Conservation (phyloP, 352 stramenopile species). For the Phytopythium vexans region DNA sequence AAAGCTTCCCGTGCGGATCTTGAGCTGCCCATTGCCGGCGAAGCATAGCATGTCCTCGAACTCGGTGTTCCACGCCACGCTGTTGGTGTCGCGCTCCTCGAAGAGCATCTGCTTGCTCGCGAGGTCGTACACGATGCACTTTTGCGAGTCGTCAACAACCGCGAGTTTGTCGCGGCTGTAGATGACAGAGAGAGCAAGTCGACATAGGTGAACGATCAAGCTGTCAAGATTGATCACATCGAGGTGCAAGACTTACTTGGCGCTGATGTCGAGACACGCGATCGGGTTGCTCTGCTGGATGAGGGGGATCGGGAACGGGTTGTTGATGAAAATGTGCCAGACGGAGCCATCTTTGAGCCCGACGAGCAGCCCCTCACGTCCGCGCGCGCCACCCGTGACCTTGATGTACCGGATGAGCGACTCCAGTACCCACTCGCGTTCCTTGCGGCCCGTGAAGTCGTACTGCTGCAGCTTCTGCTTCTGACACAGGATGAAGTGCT, state of each 20-base stretch:
- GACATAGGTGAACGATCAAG: background rate
- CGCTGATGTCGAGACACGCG: conserved; percentile 87
- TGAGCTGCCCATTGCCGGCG: conserved; percentile 81
- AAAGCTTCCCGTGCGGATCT: conserved; percentile 90
- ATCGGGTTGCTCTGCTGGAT: conserved; percentile 86
- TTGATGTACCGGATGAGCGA: conserved; percentile 90
- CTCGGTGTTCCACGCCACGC: conserved; percentile 93
- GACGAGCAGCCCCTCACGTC: conserved; percentile 89
- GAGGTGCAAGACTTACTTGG: conserved; percentile 47
- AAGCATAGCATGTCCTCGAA: conserved; percentile 95
- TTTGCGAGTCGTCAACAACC: conserved; percentile 89
- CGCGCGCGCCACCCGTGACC: conserved; percentile 87
- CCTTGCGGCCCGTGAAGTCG: conserved; percentile 84
- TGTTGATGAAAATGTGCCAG: conserved; percentile 94
- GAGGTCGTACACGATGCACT: conserved; percentile 90
- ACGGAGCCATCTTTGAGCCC: conserved; percentile 91
- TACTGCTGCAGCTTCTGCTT: conserved; percentile 93
- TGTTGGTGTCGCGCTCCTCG: conserved; percentile 81
- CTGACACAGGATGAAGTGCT: conserved; percentile 91
- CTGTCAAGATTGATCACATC: too few relatives aligned
- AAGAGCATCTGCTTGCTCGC: conserved; percentile 89
- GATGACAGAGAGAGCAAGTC: background rate
- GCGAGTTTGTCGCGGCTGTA: conserved; percentile 84
- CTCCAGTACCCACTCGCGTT: conserved; percentile 87
- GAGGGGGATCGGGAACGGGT: conserved; percentile 92